phyloP scores from a whole-genome alignment of 169 alveolate genomes.

The Amoebophrya sp. region DNA sequence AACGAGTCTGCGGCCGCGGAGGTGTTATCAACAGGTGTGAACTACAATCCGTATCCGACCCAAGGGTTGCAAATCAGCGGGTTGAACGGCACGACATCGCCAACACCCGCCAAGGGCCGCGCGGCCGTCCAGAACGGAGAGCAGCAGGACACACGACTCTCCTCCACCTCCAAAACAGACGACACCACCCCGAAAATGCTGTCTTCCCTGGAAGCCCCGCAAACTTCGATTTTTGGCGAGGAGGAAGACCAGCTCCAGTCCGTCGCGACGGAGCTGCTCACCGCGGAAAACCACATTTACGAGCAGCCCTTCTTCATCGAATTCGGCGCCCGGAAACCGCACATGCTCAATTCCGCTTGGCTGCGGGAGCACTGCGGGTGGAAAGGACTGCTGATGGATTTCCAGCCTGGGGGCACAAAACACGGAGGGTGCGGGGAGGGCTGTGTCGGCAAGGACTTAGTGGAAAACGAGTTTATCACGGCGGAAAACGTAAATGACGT shows the following conservation, averaged over 20 bases:
- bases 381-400: slow-evolving; percentile 15
- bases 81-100: no score
- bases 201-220: neutral
- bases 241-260: no score
- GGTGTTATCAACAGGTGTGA: no score
- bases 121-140: no score
- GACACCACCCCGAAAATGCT: neutral
- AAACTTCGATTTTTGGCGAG: neutral
- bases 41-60: no score
- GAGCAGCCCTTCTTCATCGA: neutral
- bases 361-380: slow-evolving; percentile 22
- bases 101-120: no score
- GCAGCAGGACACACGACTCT: no score
- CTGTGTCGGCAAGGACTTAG: slow-evolving; percentile 27
- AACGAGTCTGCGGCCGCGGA: no score
- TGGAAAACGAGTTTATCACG: neutral
- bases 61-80: no score
- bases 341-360: slow-evolving; percentile 22
- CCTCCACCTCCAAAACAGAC: no score
- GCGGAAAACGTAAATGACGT: slow-evolving; percentile 21
- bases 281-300: neutral
- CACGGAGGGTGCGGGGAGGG: slow-evolving; percentile 30
- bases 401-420: slow-evolving; percentile 19
- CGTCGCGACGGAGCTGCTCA: no score
- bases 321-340: slow-evolving; percentile 27